Evolutionary conservation across 1,284 basidiomycete genomes (phyloP), one percentile per base, ranked within the genome.

Genomic region (Calocybe gambosa): DNA sequence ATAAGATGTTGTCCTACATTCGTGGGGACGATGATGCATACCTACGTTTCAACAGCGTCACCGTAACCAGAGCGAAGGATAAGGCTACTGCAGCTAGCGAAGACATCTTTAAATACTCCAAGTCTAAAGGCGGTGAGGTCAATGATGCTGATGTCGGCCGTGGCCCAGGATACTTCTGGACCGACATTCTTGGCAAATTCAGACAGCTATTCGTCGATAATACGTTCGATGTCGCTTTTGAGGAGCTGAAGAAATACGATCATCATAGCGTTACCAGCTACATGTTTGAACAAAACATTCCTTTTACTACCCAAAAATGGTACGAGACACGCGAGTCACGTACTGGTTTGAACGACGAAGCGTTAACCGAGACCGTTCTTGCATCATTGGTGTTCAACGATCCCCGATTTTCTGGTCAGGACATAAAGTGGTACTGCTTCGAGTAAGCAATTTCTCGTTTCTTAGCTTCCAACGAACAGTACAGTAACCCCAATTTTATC

Each of bases 341-440:
- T 0, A 61, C 60, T 1, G 59, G 59, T 25, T 43, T 54, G 18
- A 63, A 55, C 39, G 55, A 63, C 35, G 34, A 46, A 19, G 53
- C 59, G 6, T 56, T 66, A 35, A 50, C 58, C 3, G 62, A 64
- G 47, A 57, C 51, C 15, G 54, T 59, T 13, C 51, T 57, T 34
- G 58, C 46, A 16, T 42, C 43, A 1, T 20, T 51, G 39, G 43
- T 44, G 7, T 51, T 51, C 42, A 41, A 42, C 19, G 50, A 51
- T 28, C 50, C 50, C 23, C 42, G 42, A 5, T 41, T 40, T 38
- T 33, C 44, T 25, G 39, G 29, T 21, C 35, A 46, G 36, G 25
- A 23, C 1, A 42, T 46, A 12, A 19, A 46, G 12, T 51, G 50
- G 50, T 45, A 33, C 37, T 51, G 47, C 39, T 49, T 51, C 29